Conservation (phyloP, 2,329 filamentous ascomycete genomes). For the Penicillium capsulatum region DNA sequence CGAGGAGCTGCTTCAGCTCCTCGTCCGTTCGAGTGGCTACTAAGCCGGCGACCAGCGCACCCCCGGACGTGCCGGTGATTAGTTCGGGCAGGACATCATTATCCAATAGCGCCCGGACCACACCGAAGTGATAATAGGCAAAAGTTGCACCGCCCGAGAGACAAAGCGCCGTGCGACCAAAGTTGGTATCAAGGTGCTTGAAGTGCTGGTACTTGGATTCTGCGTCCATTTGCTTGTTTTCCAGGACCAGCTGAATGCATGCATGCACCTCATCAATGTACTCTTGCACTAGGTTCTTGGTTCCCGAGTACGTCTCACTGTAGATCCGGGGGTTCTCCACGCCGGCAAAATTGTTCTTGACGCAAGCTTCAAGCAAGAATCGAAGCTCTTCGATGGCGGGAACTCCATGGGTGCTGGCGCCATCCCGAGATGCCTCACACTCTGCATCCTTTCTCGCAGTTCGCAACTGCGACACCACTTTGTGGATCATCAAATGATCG, state of each 20-base stretch:
- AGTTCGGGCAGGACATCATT: conserved; percentile 82
- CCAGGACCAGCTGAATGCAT: conserved; percentile 63
- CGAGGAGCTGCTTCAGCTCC: conserved; percentile 77
- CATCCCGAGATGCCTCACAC: conserved; percentile 30
- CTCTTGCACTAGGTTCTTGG: conserved; percentile 87
- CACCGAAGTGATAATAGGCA: conserved; percentile 94
- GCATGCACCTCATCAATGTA: conserved; percentile 69
- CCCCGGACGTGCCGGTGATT: conserved; percentile 93
- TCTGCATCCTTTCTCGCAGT: conserved; percentile 41
- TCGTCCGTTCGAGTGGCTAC: conserved; percentile 87
- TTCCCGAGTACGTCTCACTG: conserved; percentile 94
- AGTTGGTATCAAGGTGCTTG: conserved; percentile 85
- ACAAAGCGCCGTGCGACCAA: conserved; percentile 85
- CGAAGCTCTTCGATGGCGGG: conserved; percentile 70
- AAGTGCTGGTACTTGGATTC: conserved; percentile 78
- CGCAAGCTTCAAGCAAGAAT: conserved; percentile 76
- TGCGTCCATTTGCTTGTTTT: conserved; percentile 61
- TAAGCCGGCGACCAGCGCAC: conserved; percentile 81
- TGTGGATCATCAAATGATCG: conserved; percentile 75
- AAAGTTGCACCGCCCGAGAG: conserved; percentile 91
- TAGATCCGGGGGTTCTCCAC: conserved; percentile 93
- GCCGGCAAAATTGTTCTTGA: conserved; percentile 96
- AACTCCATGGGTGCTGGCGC: conserved; percentile 27
- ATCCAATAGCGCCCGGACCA: conserved; percentile 84
- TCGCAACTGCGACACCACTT: conserved; percentile 70